Evolutionary conservation across 352 stramenopile species (phyloP).

Genomic region (Pythium rhizo-oryzae): DNA sequence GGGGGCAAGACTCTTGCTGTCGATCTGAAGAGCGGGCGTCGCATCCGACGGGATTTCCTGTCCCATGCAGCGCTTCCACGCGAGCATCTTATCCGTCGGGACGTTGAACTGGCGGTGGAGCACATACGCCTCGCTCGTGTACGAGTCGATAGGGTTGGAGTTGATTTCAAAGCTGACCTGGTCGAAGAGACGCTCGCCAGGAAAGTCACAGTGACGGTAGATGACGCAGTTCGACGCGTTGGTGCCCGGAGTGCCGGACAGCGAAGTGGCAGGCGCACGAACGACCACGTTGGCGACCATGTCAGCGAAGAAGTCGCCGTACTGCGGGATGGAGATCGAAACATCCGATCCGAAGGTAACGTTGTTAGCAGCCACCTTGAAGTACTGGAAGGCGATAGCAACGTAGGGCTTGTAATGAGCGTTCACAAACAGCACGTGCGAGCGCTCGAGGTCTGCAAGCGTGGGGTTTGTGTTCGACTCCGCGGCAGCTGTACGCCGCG

Average conservation of each 20-base stretch:
- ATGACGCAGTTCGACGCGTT: not conserved
- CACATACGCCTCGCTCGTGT: slow-evolving; percentile 17
- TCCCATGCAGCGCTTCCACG: slow-evolving; percentile 16
- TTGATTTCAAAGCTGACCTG: slow-evolving; percentile 21
- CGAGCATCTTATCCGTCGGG: slow-evolving; percentile 7
- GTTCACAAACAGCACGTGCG: slow-evolving; percentile 25
- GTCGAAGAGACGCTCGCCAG: slow-evolving; percentile 20
- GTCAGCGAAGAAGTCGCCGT: slow-evolving; percentile 26
- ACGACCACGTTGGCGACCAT: slow-evolving; percentile 22
- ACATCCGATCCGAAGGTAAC: slow-evolving; percentile 21
- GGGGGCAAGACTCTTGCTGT: not conserved
- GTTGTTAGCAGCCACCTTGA: slow-evolving; percentile 22
- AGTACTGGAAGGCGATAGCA: slow-evolving; percentile 23
- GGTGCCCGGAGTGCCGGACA: not conserved
- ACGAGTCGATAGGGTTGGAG: slow-evolving; percentile 21
- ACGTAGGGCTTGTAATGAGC: slow-evolving; percentile 25
- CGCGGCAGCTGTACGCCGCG: slow-evolving; percentile 1
- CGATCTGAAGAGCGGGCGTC: not conserved
- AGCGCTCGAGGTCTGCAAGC: slow-evolving; percentile 15
- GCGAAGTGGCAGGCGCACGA: slow-evolving; percentile 8
- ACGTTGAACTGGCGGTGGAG: slow-evolving; percentile 15
- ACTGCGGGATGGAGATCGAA: slow-evolving; percentile 20
- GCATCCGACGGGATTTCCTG: slow-evolving; percentile 11
- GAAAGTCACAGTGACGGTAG: slow-evolving; percentile 24
- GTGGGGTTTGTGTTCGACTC: slow-evolving; percentile 9